phyloP scores from a whole-genome alignment of 2,329 filamentous ascomycete species.

The Pezicula rhizophila region DNA sequence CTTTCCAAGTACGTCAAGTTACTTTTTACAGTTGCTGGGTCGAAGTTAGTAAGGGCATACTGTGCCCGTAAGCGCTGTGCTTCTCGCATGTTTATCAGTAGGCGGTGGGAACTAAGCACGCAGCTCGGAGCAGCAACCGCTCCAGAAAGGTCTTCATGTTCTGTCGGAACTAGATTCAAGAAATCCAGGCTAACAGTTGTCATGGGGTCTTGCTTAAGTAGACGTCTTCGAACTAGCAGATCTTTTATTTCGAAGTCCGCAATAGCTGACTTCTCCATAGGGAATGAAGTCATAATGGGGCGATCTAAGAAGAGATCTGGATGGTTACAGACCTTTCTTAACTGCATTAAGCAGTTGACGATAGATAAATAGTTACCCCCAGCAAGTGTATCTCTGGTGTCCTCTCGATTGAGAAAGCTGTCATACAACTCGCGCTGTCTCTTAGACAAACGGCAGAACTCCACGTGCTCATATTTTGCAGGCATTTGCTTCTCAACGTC shows the following conservation, averaged over 20 bases:
- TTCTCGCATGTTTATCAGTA: slow-evolving; percentile 65
- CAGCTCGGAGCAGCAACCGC: slow-evolving; percentile 48
- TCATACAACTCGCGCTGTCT: slow-evolving; percentile 94
- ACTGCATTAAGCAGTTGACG: slow-evolving; percentile 96
- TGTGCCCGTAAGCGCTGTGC: slow-evolving; percentile 59
- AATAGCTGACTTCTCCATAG: slow-evolving; percentile 74
- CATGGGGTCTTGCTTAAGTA: slow-evolving; percentile 59
- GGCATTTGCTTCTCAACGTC: slow-evolving; percentile 99
- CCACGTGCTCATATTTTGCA: slow-evolving; percentile 93
- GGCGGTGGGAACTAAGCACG: slow-evolving; percentile 63
- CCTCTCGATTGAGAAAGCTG: slow-evolving; percentile 84
- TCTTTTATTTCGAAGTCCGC: slow-evolving; percentile 71
- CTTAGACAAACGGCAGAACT: slow-evolving; percentile 92
- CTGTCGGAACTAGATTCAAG: slow-evolving; percentile 70
- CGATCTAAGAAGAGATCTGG: slow-evolving; percentile 94
- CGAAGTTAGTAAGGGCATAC: slow-evolving; percentile 46
- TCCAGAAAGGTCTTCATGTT: slow-evolving; percentile 59
- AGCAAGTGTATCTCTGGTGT: slow-evolving; percentile 81
- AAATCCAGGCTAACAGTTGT: slow-evolving; percentile 66
- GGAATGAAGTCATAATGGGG: slow-evolving; percentile 94
- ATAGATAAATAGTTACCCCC: slow-evolving; percentile 97
- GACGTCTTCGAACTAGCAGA: slow-evolving; percentile 57
- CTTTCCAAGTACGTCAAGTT: slow-evolving; percentile 70
- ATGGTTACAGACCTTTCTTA: slow-evolving; percentile 97
- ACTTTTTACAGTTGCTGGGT: slow-evolving; percentile 62